A percentile compares a stretch with the other conserved stretches of the same genome.
Conservation (phyloP, 495 filamentous ascomycete genomes). For the Xylaria acuta region DNA sequence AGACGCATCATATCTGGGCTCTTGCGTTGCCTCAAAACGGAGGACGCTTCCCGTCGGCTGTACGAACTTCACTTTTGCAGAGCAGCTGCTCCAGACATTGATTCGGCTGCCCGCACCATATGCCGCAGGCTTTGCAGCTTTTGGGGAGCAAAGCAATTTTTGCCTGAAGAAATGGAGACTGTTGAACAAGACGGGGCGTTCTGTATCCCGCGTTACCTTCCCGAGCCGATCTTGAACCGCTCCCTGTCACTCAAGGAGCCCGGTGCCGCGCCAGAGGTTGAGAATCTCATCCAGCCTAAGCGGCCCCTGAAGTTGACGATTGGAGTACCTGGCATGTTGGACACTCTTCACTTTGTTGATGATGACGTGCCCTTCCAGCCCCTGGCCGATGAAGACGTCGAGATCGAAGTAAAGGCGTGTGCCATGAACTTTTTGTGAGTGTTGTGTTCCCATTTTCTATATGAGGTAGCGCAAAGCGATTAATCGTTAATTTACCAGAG, state of each 20-base stretch:
- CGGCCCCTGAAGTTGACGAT: conserved; percentile 40
- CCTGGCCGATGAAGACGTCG: conserved; percentile 43
- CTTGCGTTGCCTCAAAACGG: conserved; percentile 5
- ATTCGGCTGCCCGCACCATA: conserved; percentile 5
- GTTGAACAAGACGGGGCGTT: conserved; percentile 11
- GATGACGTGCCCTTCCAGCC: conserved; percentile 29
- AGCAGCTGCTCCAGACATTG: conserved; percentile 3
- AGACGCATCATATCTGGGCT: conserved; percentile 11
- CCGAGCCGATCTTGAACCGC: conserved; percentile 1
- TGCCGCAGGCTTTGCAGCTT: not conserved
- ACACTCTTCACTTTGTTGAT: conserved; percentile 43
- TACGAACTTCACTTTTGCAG: conserved; percentile 14
- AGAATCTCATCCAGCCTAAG: conserved; percentile 32
- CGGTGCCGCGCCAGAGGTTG: conserved; percentile 7
- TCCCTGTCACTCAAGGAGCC: not conserved
- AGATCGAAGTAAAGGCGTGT: conserved; percentile 50
- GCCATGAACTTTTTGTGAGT: conserved; percentile 46
- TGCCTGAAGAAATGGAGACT: conserved; percentile 18
- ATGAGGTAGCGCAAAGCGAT: conserved; percentile 26
- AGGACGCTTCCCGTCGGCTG: conserved; percentile 10
- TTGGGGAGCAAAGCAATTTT: not conserved
- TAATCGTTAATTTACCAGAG: conserved; percentile 31
- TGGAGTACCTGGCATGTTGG: conserved; percentile 41
- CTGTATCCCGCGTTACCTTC: conserved; percentile 5
- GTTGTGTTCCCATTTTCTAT: conserved; percentile 22